A percentile compares a stretch with the other conserved stretches of the same genome.
These are phyloP conservation scores for Cylindrodendrum hubeiense DNA, from an alignment of 2,329 filamentous ascomycete species.

Conservation along the genomic window DNA sequence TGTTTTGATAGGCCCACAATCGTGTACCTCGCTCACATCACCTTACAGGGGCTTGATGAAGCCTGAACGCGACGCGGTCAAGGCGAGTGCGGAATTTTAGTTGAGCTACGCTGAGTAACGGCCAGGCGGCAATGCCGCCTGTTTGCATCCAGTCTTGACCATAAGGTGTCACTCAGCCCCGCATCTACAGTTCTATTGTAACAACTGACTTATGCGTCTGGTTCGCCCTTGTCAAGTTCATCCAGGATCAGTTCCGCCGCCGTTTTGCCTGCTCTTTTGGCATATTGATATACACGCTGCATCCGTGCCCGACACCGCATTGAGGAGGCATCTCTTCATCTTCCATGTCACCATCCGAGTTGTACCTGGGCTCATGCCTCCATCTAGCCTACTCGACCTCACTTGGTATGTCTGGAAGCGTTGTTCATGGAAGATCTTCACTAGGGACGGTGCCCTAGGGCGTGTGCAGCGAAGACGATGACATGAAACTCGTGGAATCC, in stretches of 20 bases:
- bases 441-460: not conserved
- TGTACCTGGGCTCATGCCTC: not conserved
- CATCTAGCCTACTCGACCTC: not conserved
- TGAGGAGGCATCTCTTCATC: not conserved
- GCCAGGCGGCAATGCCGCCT: too few relatives aligned
- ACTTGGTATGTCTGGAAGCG: not conserved
- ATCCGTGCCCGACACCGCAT: constrained; percentile 1
- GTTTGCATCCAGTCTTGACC: too few relatives aligned
- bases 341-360: not conserved
- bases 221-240: too few relatives aligned
- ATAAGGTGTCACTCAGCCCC: too few relatives aligned
- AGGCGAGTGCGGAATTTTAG: too few relatives aligned
- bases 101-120: too few relatives aligned
- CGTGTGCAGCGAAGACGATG: not conserved
- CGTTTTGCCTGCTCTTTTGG: constrained; percentile 1
- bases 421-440: not conserved
- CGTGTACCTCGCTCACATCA: constrained; percentile 2
- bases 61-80: too few relatives aligned
- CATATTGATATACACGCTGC: not conserved
- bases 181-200: too few relatives aligned
- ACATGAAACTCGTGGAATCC: not conserved
- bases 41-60: too few relatives aligned
- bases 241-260: constrained; percentile 6
- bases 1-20: not conserved
- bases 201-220: too few relatives aligned